Conservation (phyloP, 2,329 filamentous ascomycete genomes). For the Exophiala calicioides region DNA sequence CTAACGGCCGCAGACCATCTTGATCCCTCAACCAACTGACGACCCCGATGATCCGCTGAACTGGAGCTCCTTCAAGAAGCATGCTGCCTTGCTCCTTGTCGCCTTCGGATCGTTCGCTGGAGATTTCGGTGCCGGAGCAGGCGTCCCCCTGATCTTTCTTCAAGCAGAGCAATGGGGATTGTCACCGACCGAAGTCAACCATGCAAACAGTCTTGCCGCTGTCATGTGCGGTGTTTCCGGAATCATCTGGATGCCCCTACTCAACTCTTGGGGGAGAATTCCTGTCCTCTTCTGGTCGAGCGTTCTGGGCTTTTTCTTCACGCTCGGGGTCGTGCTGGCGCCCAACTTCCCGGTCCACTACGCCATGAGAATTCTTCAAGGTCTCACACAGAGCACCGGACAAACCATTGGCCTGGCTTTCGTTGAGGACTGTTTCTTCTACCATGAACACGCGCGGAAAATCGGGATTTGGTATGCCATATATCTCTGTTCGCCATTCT, state of each 20-base stretch:
- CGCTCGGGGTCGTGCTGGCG: slow-evolving; percentile 39
- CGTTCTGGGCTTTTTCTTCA: slow-evolving; percentile 38
- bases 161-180: slow-evolving; percentile 42
- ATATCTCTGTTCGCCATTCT: slow-evolving; percentile 34
- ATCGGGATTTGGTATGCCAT: slow-evolving; percentile 41
- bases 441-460: slow-evolving; percentile 42
- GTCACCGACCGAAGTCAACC: slow-evolving; percentile 39
- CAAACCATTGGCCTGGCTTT: slow-evolving; percentile 46
- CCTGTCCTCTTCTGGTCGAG: slow-evolving; percentile 44
- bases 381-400: slow-evolving; percentile 43
- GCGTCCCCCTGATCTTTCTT: slow-evolving; percentile 40
- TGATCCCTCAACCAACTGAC: slow-evolving; percentile 41
- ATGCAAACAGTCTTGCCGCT: slow-evolving; percentile 34
- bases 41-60: slow-evolving; percentile 38
- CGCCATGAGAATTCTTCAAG: slow-evolving; percentile 45
- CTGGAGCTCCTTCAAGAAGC: slow-evolving; percentile 32
- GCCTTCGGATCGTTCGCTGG: slow-evolving; percentile 40
- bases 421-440: slow-evolving; percentile 45
- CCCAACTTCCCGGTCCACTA: slow-evolving; percentile 40
- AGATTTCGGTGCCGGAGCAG: slow-evolving; percentile 44
- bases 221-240: slow-evolving; percentile 38
- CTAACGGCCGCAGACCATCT: slow-evolving; percentile 29
- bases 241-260: slow-evolving; percentile 40
- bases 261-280: slow-evolving; percentile 46
- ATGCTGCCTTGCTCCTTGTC: slow-evolving; percentile 40